These are phyloP conservation scores for Phalaenopsis aphrodite DNA, from an alignment of 106 monocot genomes.

Conservation along the genomic window DNA sequence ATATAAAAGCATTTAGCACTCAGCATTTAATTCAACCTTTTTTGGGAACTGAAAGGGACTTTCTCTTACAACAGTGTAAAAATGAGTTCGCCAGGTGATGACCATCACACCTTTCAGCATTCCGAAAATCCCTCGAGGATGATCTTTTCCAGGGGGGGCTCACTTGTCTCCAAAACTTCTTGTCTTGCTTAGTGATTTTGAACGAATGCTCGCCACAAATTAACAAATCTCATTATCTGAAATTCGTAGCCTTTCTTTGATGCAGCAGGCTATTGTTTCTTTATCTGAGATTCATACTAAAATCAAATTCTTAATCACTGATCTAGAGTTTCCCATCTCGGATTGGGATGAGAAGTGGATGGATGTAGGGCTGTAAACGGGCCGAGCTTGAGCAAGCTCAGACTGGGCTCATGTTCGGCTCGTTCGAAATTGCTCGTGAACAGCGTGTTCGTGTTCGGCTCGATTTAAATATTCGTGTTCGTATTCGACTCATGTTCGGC, in stretches of 20 bases:
- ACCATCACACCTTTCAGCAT: constrained; percentile 30
- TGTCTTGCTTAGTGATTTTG: constrained; percentile 33
- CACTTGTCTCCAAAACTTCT: constrained; percentile 36
- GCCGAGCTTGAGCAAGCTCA: too few species aligned
- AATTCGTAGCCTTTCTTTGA: constrained; percentile 61
- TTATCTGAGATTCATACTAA: constrained; percentile 46
- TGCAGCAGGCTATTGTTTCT: constrained; percentile 40
- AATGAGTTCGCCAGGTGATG: constrained; percentile 68
- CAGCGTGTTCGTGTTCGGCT: too few species aligned
- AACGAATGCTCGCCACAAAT: constrained; percentile 42
- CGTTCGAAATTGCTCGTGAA: too few species aligned
- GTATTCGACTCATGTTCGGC: too few species aligned
- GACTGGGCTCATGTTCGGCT: too few species aligned
- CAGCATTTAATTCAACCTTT: background rate
- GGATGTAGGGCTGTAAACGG: background rate
- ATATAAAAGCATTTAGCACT: too few species aligned
- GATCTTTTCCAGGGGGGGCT: constrained; percentile 32
- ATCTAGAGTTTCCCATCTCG: constrained; percentile 67
- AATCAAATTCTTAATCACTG: constrained; percentile 48
- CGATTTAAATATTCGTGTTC: too few species aligned
- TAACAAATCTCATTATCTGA: constrained; percentile 48
- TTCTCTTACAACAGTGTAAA: constrained; percentile 25
- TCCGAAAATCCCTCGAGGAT: constrained; percentile 65
- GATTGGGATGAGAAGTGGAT: constrained; percentile 91
- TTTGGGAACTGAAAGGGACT: background rate